Conservation (phyloP, 768 basidiomycete genomes). For the Imleria badia region DNA sequence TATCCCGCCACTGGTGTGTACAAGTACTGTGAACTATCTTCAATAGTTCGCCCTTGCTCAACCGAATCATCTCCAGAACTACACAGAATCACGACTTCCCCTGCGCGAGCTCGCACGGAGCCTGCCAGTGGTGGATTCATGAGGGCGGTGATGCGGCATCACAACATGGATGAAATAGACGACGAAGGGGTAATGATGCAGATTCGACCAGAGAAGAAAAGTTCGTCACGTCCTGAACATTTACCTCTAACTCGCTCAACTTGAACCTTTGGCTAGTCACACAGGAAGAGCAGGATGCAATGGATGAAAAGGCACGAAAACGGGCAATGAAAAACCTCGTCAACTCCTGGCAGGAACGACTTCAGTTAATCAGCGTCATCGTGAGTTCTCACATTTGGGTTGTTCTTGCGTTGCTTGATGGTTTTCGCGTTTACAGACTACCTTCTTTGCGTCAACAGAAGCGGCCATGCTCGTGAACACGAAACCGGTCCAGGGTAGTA, state of each 20-base stretch:
- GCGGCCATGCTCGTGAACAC: constrained; percentile 50
- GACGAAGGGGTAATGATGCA: constrained; percentile 15
- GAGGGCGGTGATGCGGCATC: constrained; percentile 19
- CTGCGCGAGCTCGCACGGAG: constrained; percentile 18
- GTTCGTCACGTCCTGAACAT: constrained; percentile 11
- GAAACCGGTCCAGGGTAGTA: constrained; percentile 31
- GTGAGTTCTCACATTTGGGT: constrained; percentile 34
- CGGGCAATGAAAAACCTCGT: constrained; percentile 51
- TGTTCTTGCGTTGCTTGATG: background rate
- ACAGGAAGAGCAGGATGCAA: constrained; percentile 49
- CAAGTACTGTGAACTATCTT: background rate
- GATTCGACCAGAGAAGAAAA: constrained; percentile 11
- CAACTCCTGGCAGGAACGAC: constrained; percentile 62
- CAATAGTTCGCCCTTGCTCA: background rate
- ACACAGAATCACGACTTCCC: constrained; percentile 11
- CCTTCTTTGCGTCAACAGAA: constrained; percentile 62
- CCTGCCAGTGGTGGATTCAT: constrained; percentile 20
- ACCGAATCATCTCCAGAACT: constrained; percentile 3
- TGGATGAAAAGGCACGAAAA: constrained; percentile 45
- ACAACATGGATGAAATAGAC: constrained; percentile 6
- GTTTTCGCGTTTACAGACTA: constrained; percentile 41
- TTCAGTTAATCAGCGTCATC: constrained; percentile 60
- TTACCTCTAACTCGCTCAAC: background rate
- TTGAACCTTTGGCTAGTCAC: constrained; percentile 35
- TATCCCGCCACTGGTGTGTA: constrained; percentile 10